Evolutionary conservation across 2,329 filamentous ascomycete genomes (phyloP), one percentile per base, ranked within the genome.

Genomic region (Colletotrichum viniferum): DNA sequence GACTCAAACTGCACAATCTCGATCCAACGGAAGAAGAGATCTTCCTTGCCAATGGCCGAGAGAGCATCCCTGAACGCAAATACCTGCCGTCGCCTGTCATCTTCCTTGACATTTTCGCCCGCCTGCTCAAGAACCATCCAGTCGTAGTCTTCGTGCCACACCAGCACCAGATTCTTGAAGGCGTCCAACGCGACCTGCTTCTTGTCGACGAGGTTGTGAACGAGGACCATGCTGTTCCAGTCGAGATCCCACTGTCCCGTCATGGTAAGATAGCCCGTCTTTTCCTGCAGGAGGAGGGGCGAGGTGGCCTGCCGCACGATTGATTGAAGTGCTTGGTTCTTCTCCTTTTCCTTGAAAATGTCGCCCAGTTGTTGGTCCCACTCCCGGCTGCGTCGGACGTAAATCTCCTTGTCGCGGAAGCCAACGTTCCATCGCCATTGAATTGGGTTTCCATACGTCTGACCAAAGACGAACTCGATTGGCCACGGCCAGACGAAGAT

Each of bases 1-100:
- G 94, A 93, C 85, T 98, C 96, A 80, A 92, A 97, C 85, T 98
- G 96, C 65, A 98, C 92, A 81, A 97, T 90, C 86, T 98, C 96
- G 64, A 98, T 94, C 95, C 96, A 98, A 71, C 94, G 92, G 86
- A 94, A 98, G 86, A 98, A 98, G 69, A 98, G 84, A 77, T 94
- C 92, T 83, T 98, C 96, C 85, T 98, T 98, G 58, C 94, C 95
- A 84, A 97, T 88, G 4, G 89, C 89, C 2, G 90, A 89, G 79
- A 98, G 88, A 24, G 92, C 92, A 58, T 97, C 94, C 79, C 95
- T 93, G 83, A 98, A 97, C 4, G 90, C 89, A 77, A 97, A 91
- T 10, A 98, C 93, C 84, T 97, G 95, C 77, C 92, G 90, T 78
- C 92, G 87, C 63, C 90, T 90, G 76, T 92, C 89, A 74, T 94